These are phyloP conservation scores for Nothopassalora personata DNA, from an alignment of 2,329 filamentous ascomycete species.

Conservation along the genomic window DNA sequence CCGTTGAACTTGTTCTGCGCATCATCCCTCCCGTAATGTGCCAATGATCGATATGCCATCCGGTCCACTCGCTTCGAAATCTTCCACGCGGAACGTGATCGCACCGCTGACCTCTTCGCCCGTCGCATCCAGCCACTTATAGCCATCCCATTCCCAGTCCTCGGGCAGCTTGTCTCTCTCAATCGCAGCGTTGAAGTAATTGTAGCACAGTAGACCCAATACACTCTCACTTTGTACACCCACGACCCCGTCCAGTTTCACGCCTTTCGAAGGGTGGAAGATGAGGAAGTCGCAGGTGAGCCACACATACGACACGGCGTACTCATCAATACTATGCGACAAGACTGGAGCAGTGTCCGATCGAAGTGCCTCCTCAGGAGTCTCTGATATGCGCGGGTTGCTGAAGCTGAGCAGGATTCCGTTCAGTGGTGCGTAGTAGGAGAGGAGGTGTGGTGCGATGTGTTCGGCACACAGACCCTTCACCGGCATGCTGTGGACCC, in stretches of 20 bases:
- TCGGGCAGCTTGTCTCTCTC: slow-evolving; percentile 68
- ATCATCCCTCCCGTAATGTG: slow-evolving; percentile 6
- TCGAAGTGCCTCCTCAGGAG: slow-evolving; percentile 13
- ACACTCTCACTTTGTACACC: slow-evolving; percentile 86
- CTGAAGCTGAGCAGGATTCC: slow-evolving; percentile 72
- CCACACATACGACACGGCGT: slow-evolving; percentile 69
- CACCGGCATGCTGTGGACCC: slow-evolving; percentile 52
- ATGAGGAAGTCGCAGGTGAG: slow-evolving; percentile 12
- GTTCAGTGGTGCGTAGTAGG: slow-evolving; percentile 66
- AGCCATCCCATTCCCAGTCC: slow-evolving; percentile 66
- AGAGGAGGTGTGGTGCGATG: slow-evolving; percentile 68
- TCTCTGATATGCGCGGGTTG: slow-evolving; percentile 61
- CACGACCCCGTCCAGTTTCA: slow-evolving; percentile 71
- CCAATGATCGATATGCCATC: slow-evolving; percentile 20
- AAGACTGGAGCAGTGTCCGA: slow-evolving; percentile 30
- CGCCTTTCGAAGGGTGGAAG: slow-evolving; percentile 57
- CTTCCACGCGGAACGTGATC: slow-evolving; percentile 72
- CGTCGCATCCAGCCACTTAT: slow-evolving; percentile 68
- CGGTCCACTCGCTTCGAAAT: slow-evolving; percentile 64
- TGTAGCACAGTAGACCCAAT: slow-evolving; percentile 81
- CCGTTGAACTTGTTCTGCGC: background rate
- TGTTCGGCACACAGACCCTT: slow-evolving; percentile 69
- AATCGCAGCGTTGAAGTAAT: slow-evolving; percentile 86
- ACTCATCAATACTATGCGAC: slow-evolving; percentile 62
- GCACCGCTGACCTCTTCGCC: slow-evolving; percentile 66